These are phyloP conservation scores for Rhizopogon sp. DNA, from an alignment of 768 basidiomycete genomes.

Conservation along the genomic window DNA sequence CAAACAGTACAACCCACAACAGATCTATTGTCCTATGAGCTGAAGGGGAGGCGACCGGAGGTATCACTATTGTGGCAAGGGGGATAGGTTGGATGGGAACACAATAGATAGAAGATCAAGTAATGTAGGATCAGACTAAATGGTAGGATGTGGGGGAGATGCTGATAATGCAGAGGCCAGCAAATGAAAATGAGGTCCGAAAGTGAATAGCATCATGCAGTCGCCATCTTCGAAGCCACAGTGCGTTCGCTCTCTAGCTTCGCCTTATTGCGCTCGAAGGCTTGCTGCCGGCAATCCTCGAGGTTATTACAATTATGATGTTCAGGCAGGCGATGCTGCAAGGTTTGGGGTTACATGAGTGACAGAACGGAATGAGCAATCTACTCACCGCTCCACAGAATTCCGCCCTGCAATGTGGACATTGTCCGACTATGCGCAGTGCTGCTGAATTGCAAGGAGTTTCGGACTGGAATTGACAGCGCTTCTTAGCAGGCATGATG, in stretches of 20 bases:
- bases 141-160: background rate
- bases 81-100: background rate
- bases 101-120: background rate
- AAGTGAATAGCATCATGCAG: conserved; percentile 41
- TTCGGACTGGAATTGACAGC: conserved; percentile 65
- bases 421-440: conserved; percentile 80
- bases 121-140: background rate
- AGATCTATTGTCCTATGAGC: background rate
- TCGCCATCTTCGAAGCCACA: conserved; percentile 81
- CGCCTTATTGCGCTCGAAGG: conserved; percentile 83
- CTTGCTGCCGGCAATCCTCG: conserved; percentile 81
- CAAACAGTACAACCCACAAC: background rate
- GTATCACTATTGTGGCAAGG: background rate
- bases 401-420: conserved; percentile 70
- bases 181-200: background rate
- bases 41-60: background rate
- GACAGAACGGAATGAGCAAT: background rate
- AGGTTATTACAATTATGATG: conserved; percentile 82
- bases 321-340: conserved; percentile 83
- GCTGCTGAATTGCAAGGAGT: conserved; percentile 68
- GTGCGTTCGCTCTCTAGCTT: conserved; percentile 88
- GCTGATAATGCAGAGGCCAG: background rate
- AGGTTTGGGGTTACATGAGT: conserved; percentile 11
- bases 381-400: conserved; percentile 73
- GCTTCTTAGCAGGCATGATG: conserved; percentile 80